These are phyloP conservation scores for Talaromyces thailandensis DNA, from an alignment of 495 filamentous ascomycete species.

Conservation along the genomic window DNA sequence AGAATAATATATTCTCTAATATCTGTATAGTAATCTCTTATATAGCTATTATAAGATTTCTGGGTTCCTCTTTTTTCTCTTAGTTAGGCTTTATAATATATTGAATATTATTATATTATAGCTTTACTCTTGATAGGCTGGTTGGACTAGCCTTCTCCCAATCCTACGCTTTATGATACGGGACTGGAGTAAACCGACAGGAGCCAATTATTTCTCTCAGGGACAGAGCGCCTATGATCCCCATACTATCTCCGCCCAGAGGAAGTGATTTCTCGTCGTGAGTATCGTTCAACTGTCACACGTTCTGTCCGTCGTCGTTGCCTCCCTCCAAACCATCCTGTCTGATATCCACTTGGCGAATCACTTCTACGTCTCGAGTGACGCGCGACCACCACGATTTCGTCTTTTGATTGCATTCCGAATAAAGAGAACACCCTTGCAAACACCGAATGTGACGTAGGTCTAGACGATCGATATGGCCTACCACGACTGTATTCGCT, in stretches of 20 bases:
- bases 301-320: not conserved
- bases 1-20: too few relatives aligned
- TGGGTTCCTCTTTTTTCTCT: too few relatives aligned
- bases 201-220: not conserved
- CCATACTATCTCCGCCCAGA: not conserved
- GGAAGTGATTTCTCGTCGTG: not conserved
- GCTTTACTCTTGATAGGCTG: too few relatives aligned
- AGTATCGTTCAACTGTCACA: not conserved
- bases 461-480: not conserved
- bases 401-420: not conserved
- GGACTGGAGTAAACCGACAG: too few relatives aligned
- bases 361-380: not conserved
- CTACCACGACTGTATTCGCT: not conserved
- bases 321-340: not conserved
- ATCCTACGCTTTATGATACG: too few relatives aligned
- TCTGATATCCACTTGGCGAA: not conserved
- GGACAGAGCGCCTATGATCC: not conserved
- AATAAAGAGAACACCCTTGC: not conserved
- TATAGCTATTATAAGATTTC: too few relatives aligned
- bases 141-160: too few relatives aligned
- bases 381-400: not conserved
- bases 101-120: too few relatives aligned
- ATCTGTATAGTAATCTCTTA: too few relatives aligned
- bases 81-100: too few relatives aligned
- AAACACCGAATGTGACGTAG: not conserved